phyloP scores from a whole-genome alignment of 768 basidiomycete species.

The Astraeus odoratus region DNA sequence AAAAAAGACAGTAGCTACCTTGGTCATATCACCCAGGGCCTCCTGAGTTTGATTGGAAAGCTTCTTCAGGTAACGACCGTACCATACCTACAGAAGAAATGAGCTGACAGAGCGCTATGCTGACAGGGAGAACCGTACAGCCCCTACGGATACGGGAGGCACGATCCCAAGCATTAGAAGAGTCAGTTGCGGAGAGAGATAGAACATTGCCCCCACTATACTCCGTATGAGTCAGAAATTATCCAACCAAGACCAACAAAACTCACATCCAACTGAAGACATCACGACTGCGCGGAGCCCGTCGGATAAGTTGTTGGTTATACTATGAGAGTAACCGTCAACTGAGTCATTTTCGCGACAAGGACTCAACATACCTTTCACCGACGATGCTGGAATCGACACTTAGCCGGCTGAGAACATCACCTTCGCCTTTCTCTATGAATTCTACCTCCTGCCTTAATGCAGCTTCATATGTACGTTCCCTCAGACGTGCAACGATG shows the following conservation, averaged over 20 bases:
- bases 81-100: constrained; percentile 62
- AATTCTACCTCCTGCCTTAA: constrained; percentile 88
- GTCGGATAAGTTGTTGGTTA: constrained; percentile 77
- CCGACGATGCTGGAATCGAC: constrained; percentile 92
- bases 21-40: constrained; percentile 94
- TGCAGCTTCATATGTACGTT: constrained; percentile 77
- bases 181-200: constrained; percentile 82
- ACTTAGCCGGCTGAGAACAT: constrained; percentile 85
- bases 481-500: constrained; percentile 82
- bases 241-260: background rate
- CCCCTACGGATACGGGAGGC: constrained; percentile 79
- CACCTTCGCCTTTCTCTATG: constrained; percentile 88
- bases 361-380: constrained; percentile 51
- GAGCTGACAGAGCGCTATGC: constrained; percentile 6
- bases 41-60: constrained; percentile 91
- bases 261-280: constrained; percentile 87
- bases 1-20: constrained; percentile 25
- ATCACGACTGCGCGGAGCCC: constrained; percentile 82
- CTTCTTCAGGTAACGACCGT: constrained; percentile 90
- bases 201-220: constrained; percentile 91
- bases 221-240: background rate
- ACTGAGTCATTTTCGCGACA: background rate
- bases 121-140: constrained; percentile 39
- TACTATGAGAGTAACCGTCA: constrained; percentile 30
- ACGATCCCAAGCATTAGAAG: constrained; percentile 90